Base-by-base conservation (phyloP, 768 basidiomycete genomes). In the Daedaleopsis nitida region DNA sequence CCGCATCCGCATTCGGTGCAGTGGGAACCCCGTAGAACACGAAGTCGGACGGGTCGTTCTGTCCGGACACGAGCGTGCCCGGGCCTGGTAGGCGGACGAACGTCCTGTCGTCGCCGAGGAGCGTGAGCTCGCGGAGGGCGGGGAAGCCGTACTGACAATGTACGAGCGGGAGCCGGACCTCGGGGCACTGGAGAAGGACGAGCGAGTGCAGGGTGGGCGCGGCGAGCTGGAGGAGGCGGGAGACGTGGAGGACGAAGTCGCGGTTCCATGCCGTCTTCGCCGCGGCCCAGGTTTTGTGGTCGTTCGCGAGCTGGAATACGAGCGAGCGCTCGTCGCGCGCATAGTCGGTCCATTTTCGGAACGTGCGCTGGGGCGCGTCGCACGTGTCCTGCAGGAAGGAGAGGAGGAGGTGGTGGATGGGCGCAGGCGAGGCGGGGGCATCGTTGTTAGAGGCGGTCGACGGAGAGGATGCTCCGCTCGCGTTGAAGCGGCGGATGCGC, bases 1-100 rank as follows among this genome's bases (percentile, higher is more conserved):
- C n/a, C n/a, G n/a, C n/a, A n/a, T 45, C 19, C 1, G 61, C 27
- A 1, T 44, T 32, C 19, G 42, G 16, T 27, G 14, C n/a, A 12
- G n/a, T 23, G 2, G 53, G 43, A 1, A 64, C 44, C 32, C 44
- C 54, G 51, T 64, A 64, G 54, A 57, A 48, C 23, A 59, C 50
- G 50, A 64, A 59, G 58, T 64, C 62, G 8, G 58, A 64, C 35
- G 43, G 49, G 50, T 64, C 62, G 55, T 44, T 58, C 32, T 59
- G 54, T 4, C 55, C 39, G 1, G 51, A 35, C 23, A 64, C 23
- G 37, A 27, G 58, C 8, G 56, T 24, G 12, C 58, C 62, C 0
- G 58, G 62, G 21, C 24, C 54, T 0, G 43, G 35, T 3, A 50
- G 8, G 32, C 62, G 62, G 43, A 64, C 27, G 51, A 64, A 59